Conservation (phyloP, 2,329 filamentous ascomycete species). For the Bipolaris sorokiniana region DNA sequence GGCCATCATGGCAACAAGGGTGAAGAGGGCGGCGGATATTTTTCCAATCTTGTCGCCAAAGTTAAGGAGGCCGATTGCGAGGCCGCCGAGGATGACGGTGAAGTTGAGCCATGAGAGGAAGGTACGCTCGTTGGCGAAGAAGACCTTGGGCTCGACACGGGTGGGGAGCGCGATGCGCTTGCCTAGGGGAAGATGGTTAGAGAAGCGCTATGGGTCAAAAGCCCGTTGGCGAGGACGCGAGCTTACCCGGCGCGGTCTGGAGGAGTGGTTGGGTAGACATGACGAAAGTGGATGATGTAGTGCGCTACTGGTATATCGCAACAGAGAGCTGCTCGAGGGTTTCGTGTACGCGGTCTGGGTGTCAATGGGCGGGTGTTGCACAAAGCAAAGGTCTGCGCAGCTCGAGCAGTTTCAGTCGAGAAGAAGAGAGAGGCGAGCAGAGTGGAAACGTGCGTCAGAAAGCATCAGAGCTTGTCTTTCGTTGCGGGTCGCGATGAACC, state of each 20-base stretch:
- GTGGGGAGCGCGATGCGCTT: constrained; percentile 98
- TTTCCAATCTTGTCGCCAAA: constrained; percentile 95
- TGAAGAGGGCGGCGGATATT: constrained; percentile 93
- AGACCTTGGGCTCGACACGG: constrained; percentile 98
- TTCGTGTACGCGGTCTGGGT: constrained; percentile 3
- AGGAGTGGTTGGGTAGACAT: constrained; percentile 98
- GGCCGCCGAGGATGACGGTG: constrained; percentile 94
- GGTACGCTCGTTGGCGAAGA: constrained; percentile 99
- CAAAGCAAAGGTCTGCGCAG: constrained; percentile 8
- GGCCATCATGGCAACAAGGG: constrained; percentile 87
- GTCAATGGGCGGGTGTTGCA: constrained; percentile 12
- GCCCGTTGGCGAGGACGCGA: neutral
- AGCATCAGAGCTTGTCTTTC: constrained; percentile 6
- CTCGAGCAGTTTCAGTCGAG: constrained; percentile 10
- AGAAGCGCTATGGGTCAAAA: neutral
- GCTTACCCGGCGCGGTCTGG: constrained; percentile 85
- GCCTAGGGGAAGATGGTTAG: constrained; percentile 60
- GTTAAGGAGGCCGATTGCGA: constrained; percentile 96
- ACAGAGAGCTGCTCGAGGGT: constrained; percentile 15
- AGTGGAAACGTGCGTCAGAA: constrained; percentile 4
- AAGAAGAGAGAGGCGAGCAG: neutral
- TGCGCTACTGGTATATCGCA: constrained; percentile 20
- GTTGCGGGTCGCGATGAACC: constrained; percentile 10
- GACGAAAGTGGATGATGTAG: constrained; percentile 35
- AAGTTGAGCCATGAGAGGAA: constrained; percentile 99